Percentiles rank a stretch among this genome's conserved stretches.
Conservation (phyloP, 805 yeast genomes). For the Yarrowia deformans region DNA sequence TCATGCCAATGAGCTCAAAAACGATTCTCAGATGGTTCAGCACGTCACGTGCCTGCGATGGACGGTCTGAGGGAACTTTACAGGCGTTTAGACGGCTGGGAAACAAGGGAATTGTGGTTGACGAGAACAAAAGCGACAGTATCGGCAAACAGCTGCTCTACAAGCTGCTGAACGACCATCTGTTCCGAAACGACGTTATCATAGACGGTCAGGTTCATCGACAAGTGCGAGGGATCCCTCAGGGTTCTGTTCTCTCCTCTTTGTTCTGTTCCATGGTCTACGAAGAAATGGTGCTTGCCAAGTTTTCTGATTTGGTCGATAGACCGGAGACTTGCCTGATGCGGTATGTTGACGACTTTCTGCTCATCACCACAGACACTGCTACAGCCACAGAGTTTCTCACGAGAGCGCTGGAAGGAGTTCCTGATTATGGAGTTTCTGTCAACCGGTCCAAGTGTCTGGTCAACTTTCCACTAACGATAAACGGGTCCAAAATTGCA, state of each 20-base stretch:
- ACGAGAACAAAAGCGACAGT: background rate
- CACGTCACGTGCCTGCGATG: background rate
- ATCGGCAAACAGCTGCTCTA: background rate
- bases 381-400: background rate
- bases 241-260: constrained; percentile 30
- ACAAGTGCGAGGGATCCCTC: constrained; percentile 16
- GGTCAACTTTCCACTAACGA: constrained; percentile 7
- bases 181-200: constrained; percentile 7
- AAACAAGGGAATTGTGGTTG: constrained; percentile 1
- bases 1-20: background rate
- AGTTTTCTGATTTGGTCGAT: background rate
- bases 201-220: constrained; percentile 1
- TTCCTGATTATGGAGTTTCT: constrained; percentile 21
- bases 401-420: background rate
- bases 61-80: background rate
- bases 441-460: constrained; percentile 17
- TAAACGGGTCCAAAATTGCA: background rate
- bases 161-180: constrained; percentile 4
- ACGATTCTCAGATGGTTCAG: background rate
- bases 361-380: constrained; percentile 2
- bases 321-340: constrained; percentile 12
- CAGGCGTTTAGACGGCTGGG: constrained; percentile 3
- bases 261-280: constrained; percentile 30
- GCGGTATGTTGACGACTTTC: constrained; percentile 29
- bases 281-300: constrained; percentile 1